Evolutionary conservation across 2,329 filamentous ascomycete species (phyloP).

Genomic region (Talaromyces sp.): DNA sequence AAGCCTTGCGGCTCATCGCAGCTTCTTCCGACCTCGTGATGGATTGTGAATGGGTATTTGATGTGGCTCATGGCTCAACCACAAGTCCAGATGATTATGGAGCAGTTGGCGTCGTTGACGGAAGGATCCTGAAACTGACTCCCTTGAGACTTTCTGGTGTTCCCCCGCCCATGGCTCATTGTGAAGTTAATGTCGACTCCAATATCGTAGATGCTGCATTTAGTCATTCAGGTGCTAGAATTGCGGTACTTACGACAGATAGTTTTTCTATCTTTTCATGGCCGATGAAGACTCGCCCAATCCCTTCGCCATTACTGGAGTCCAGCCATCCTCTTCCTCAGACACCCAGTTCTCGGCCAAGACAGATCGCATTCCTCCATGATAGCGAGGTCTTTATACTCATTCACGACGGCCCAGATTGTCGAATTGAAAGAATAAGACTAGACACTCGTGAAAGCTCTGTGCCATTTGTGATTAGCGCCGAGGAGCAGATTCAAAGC

Average conservation of each 20-base stretch:
- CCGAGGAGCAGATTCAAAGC: constrained; percentile 35
- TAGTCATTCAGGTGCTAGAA: constrained; percentile 58
- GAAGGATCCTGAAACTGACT: constrained; percentile 73
- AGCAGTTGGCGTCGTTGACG: constrained; percentile 79
- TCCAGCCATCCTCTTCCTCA: constrained; percentile 37
- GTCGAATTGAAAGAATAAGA: constrained; percentile 32
- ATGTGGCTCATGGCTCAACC: constrained; percentile 66
- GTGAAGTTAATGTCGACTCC: constrained; percentile 62
- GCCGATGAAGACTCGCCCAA: constrained; percentile 51
- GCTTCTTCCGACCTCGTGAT: constrained; percentile 53
- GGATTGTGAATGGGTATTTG: constrained; percentile 65
- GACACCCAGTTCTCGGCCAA: constrained; percentile 29
- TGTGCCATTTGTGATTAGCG: constrained; percentile 30
- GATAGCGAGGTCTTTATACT: constrained; percentile 45
- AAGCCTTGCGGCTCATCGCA: constrained; percentile 65
- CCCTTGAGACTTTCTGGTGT: constrained; percentile 80
- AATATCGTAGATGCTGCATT: constrained; percentile 74
- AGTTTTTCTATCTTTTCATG: constrained; percentile 69
- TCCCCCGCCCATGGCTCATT: constrained; percentile 87
- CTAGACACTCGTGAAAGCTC: constrained; percentile 34
- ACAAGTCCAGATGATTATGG: constrained; percentile 72
- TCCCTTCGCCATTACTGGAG: constrained; percentile 37
- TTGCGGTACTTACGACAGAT: constrained; percentile 69
- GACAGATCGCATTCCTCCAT: constrained; percentile 48
- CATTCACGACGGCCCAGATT: constrained; percentile 31